Evolutionary conservation across 108 stramenopile genomes (phyloP), one percentile per base, ranked within the genome.

Genomic region (Pseudonitzschia multiseries): DNA sequence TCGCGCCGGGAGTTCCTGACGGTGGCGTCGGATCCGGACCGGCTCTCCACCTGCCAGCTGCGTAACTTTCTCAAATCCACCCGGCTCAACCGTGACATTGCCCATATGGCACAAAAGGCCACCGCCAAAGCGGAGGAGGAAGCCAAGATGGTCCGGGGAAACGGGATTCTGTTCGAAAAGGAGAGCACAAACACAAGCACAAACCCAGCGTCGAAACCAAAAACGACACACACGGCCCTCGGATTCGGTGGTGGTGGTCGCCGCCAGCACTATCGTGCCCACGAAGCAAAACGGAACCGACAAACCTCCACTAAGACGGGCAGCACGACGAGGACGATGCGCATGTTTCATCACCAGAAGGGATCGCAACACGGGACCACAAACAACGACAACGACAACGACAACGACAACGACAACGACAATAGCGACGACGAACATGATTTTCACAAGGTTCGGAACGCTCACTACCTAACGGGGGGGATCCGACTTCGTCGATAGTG

Each of bases 1-100:
- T 86, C 86, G 52, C 91, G 99, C 3, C 72, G 83, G 24, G 95
- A 96, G 79, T 98, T 91, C 67, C 97, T 99, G 79, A 83, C 86
- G 1, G 97, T 93, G 1, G 97, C 99, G 2, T 91, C 89, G 41
- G 79, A 98, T 74, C 95, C 97, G 6, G 79, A 82, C 4, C 74
- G 79, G 48, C 97, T 96, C 80, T 98, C 97, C 4, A 69, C 84
- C 48, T 84, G 89, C 31, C 99, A 99, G 68, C 42, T 99, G 42
- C 68, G 85, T 5, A 96, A 97, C 74, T 99, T 98, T 75, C 81
- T 98, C 43, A 87, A 84, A 66, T 82, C 78, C 4, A 83, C 81
- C 63, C 74, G 71, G 4, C 71, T 96, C 65, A 93, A 90, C 72
- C 79, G 88, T 53, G 75, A 75, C 24, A 80, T 87, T 65, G 57